These are phyloP conservation scores for Laguncularia racemosa DNA, from an alignment of 345 rosid species.

Conservation along the genomic window DNA sequence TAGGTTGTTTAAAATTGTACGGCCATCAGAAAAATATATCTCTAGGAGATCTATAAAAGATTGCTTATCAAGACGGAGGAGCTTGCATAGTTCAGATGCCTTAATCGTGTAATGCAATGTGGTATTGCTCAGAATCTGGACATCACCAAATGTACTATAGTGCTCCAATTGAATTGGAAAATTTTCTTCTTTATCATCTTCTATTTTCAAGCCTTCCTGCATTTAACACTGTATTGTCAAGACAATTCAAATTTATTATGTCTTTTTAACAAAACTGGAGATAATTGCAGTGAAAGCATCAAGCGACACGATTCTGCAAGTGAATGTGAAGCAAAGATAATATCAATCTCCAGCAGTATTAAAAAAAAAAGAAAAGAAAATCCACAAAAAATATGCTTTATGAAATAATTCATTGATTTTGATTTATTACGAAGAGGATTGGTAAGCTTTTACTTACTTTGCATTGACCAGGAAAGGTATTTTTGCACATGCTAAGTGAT, in stretches of 20 bases:
- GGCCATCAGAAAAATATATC: conserved; percentile 62
- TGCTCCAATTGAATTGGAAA: conserved; percentile 15
- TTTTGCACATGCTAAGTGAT: too few relatives aligned
- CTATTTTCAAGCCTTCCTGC: conserved; percentile 54
- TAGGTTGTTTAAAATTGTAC: conserved; percentile 61
- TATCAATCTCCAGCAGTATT: too few relatives aligned
- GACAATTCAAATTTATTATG: background rate
- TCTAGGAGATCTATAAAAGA: conserved; percentile 64
- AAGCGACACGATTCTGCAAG: too few relatives aligned
- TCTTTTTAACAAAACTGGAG: background rate
- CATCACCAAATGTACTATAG: conserved; percentile 56
- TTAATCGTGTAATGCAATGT: conserved; percentile 53
- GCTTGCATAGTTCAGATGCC: conserved; percentile 51
- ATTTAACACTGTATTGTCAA: conserved; percentile 5
- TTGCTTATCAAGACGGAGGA: conserved; percentile 60
- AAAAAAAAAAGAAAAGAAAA: too few relatives aligned
- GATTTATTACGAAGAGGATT: too few relatives aligned
- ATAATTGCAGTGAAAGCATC: background rate
- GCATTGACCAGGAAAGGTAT: too few relatives aligned
- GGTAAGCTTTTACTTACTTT: too few relatives aligned
- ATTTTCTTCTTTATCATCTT: conserved; percentile 27
- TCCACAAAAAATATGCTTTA: too few relatives aligned
- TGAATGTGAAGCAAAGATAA: too few relatives aligned
- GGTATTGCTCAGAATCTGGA: conserved; percentile 63
- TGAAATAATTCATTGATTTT: too few relatives aligned